Base-by-base conservation (phyloP, 2,329 filamentous ascomycete species). In the Nigrospora oryzae region DNA sequence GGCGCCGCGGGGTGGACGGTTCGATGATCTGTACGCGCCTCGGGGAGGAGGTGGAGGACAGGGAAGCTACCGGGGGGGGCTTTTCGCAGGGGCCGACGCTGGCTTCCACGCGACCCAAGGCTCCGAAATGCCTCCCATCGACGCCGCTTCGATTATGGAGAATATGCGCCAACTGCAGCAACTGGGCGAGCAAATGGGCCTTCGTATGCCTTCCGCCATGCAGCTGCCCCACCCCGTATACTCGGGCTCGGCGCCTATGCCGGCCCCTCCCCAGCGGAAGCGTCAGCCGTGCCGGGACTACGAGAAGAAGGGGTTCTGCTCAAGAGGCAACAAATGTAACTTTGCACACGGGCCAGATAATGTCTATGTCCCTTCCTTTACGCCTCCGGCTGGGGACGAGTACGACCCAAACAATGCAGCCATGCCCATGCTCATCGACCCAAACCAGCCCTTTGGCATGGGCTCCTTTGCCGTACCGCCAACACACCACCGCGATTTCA, bases 221-320 rank as follows among this genome's bases (percentile, higher is more conserved):
- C 34, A 62, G 49, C 51, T 61, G 56, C 57, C 60, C 56, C 48
- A 54, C 52, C 40, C 62, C 51, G 54, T 60, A 54, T 59, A 58
- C 42, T 58, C 54, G 14, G 54, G 48, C 39, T 46, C 43, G 37
- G 46, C 45, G 41, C 44, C 46, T 38, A 45, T 47, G 33, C 42
- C 51, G 44, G 12, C 52, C 45, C 43, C 51, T 32, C 46, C 59
- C 36, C 58, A 57, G 35, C 65, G 64, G 46, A 66, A 61, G 40
- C 68, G 64, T 50, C 63, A 70, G 46, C 71, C 78, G 46, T 90
- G 86, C 56, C 71, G 76, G 46, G 82, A 88, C 59, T 89, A 85
- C 54, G 83, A 88, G 46, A 77, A 67, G 1, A 86, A 86, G 53
- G 86, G 86, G 0, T 87, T 77, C 55, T 90, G 86, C 57, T 73